A percentile compares a stretch with the other conserved stretches of the same genome.
Evolutionary conservation across 2,329 filamentous ascomycete genomes (phyloP).

Genomic region (Ophiostoma quercus): DNA sequence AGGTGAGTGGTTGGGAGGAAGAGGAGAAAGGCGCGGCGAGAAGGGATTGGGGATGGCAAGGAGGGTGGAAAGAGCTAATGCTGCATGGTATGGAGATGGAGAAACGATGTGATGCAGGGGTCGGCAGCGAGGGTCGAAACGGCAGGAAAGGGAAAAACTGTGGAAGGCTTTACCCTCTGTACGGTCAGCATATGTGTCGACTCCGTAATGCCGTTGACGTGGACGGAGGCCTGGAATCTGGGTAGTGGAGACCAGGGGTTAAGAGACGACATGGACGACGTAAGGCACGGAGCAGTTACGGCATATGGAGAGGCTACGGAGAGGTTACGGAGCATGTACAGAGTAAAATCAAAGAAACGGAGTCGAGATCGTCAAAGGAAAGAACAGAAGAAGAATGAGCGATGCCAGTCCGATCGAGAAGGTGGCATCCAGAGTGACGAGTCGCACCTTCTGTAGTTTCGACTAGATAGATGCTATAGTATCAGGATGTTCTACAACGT

Average conservation of each 20-base stretch:
- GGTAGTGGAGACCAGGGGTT: background rate
- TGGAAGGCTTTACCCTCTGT: background rate
- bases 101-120: constrained; percentile 23
- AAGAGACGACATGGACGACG: background rate
- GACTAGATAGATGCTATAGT: background rate
- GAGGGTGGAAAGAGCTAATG: constrained; percentile 15
- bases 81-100: constrained; percentile 13
- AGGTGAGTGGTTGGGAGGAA: constrained; percentile 12
- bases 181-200: background rate
- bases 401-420: background rate
- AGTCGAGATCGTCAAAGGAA: background rate
- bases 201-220: constrained; percentile 8
- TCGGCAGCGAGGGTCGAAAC: constrained; percentile 2
- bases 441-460: constrained; percentile 3
- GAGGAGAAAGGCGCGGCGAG: constrained; percentile 7
- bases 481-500: background rate
- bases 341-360: background rate
- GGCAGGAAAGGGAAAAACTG: constrained; percentile 5
- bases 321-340: background rate
- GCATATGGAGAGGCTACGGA: background rate
- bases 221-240: constrained; percentile 15
- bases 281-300: constrained; percentile 6
- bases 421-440: background rate
- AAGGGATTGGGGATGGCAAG: background rate
- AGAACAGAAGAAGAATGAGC: background rate